Percentiles rank a stretch among this genome's conserved stretches.
Evolutionary conservation across 164 flowering plant species (phyloP).

Genomic region (Stephania japonica): DNA sequence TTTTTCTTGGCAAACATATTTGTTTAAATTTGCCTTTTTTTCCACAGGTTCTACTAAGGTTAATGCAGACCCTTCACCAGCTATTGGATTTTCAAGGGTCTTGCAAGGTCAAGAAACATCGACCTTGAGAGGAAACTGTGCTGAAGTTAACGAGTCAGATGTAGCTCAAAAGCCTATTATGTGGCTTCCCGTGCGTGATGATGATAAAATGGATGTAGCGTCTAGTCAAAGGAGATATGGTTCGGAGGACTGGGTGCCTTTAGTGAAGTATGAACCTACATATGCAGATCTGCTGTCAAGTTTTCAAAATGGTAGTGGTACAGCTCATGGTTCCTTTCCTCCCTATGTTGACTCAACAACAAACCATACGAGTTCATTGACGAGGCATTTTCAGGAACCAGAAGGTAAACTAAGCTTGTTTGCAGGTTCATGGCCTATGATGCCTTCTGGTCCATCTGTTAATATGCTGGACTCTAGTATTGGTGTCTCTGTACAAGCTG

Average conservation of each 20-base stretch:
- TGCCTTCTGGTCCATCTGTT: slow-evolving; percentile 45
- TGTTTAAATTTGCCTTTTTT: neutral
- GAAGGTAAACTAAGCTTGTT: slow-evolving; percentile 40
- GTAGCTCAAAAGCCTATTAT: slow-evolving; percentile 46
- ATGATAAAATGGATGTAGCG: slow-evolving; percentile 41
- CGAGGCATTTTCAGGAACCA: slow-evolving; percentile 33
- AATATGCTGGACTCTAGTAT: slow-evolving; percentile 40
- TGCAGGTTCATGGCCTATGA: slow-evolving; percentile 37
- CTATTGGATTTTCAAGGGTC: slow-evolving; percentile 67
- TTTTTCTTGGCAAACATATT: neutral
- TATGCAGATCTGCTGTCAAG: slow-evolving; percentile 69
- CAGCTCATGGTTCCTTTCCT: slow-evolving; percentile 31
- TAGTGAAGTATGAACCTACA: slow-evolving; percentile 45
- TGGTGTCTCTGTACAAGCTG: slow-evolving; percentile 25
- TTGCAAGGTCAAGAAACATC: slow-evolving; percentile 86
- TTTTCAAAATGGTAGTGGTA: slow-evolving; percentile 36
- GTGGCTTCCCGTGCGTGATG: slow-evolving; percentile 42
- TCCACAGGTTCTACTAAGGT: slow-evolving; percentile 49
- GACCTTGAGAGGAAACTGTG: slow-evolving; percentile 64
- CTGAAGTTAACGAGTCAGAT: slow-evolving; percentile 54
- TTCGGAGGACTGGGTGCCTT: slow-evolving; percentile 46
- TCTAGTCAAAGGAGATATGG: slow-evolving; percentile 45
- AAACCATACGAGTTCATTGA: slow-evolving; percentile 21
- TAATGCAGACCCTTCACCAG: slow-evolving; percentile 51
- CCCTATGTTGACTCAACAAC: slow-evolving; percentile 28